phyloP scores from a whole-genome alignment of 352 stramenopile species.

The Phytophthora pluvialis region DNA sequence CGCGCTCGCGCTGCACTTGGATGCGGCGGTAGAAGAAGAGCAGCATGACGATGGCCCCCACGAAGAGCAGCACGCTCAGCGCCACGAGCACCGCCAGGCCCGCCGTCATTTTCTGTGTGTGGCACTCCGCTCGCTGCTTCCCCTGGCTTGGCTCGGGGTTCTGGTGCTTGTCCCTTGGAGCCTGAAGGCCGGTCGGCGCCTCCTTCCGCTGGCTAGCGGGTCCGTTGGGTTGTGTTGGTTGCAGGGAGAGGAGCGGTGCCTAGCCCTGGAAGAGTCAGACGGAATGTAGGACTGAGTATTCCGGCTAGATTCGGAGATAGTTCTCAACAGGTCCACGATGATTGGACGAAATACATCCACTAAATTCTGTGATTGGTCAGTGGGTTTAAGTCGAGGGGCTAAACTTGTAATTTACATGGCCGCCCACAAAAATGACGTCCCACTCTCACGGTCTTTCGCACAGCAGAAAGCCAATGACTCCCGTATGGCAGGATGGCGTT shows the following conservation, averaged over 20 bases:
- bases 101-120: constrained; percentile 30
- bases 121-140: neutral
- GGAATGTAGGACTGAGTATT: constrained; percentile 15
- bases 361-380: neutral
- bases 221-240: constrained; percentile 31
- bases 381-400: neutral
- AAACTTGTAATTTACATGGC: constrained; percentile 12
- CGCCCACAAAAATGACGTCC: constrained; percentile 12
- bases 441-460: constrained; percentile 28
- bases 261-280: constrained; percentile 33
- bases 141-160: neutral
- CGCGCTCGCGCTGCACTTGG: constrained; percentile 42
- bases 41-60: constrained; percentile 50
- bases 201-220: neutral
- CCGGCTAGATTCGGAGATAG: constrained; percentile 15
- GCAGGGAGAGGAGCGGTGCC: constrained; percentile 21
- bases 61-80: constrained; percentile 50
- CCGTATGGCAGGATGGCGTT: constrained; percentile 30
- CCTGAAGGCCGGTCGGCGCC: neutral
- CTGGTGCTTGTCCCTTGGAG: neutral
- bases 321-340: neutral
- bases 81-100: constrained; percentile 47
- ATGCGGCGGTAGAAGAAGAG: constrained; percentile 53
- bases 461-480: constrained; percentile 26
- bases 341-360: constrained; percentile 9